Base-by-base conservation (phyloP, 768 basidiomycete genomes). In the Amanita subjunquillea region DNA sequence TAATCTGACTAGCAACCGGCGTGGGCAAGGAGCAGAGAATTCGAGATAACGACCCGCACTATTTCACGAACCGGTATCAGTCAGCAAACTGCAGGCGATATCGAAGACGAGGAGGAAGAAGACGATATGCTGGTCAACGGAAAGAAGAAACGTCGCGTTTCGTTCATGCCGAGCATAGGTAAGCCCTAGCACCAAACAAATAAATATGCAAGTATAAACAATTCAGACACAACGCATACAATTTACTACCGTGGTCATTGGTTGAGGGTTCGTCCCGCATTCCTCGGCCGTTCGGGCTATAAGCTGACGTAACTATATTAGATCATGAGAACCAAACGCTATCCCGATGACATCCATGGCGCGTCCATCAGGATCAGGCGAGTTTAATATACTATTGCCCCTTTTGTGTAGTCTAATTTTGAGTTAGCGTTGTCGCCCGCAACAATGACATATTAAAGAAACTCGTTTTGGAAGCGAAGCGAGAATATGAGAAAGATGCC, bases 161-260 rank as follows among this genome's bases (percentile, higher is more conserved):
- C 86, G 50, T 90, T 91, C 65, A 80, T 90, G 75, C 89, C 89
- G n/a, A 87, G 85, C 66, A 67, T 87, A 51, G 87, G 87, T 87
- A 64, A 57, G 75, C 17, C 23, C 54, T 48, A 58, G 37, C 39
- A 17, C 57, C 48, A 38, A 17, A 42, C 51, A 46, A 57, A 55
- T 6, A 17, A 2, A 17, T 12, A 39, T 25, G 23, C 15, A 1
- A 27, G 27, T 1, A 7, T 6, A 13, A 10, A 36, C 12, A 40
- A 41, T 53, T 38, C 55, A 90, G 89, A 91, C 61, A 89, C 87
- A 0, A 89, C 85, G 6, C 89, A 91, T 64, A 91, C 87, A 13
- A 89, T 91, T 53, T 91, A 87, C 72, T 91, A 91, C 73, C 80
- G 80, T 62, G 89, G 89, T 48, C 90, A 91, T 62, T 91, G 88